Evolutionary conservation across 305 asterid species (phyloP).

Genomic region (Caryopteris hybrid): DNA sequence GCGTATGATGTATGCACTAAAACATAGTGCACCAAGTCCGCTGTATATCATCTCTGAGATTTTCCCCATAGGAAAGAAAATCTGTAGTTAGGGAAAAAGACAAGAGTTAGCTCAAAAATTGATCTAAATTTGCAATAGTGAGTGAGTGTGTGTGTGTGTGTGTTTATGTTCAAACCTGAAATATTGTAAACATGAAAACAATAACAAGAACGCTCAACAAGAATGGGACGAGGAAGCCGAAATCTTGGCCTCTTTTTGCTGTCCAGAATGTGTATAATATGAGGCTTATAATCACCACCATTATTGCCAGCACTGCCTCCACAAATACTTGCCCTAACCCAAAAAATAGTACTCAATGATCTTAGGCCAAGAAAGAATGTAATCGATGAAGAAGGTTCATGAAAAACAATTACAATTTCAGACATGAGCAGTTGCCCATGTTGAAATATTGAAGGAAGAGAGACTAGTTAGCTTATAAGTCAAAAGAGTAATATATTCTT

Average conservation of each 20-base stretch:
- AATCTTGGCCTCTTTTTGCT: constrained; percentile 58
- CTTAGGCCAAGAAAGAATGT: too few relatives aligned
- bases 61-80: constrained; percentile 31
- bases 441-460: too few relatives aligned
- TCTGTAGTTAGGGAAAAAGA: constrained; percentile 25
- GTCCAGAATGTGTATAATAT: constrained; percentile 74
- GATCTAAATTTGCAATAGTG: too few relatives aligned
- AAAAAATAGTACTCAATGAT: too few relatives aligned
- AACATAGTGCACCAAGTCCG: constrained; percentile 5
- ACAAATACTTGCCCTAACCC: constrained; percentile 41
- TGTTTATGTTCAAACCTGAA: constrained; percentile 35
- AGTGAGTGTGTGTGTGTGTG: too few relatives aligned
- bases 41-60: constrained; percentile 9
- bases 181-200: constrained; percentile 26
- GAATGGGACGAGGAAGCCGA: constrained; percentile 51
- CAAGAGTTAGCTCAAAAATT: too few relatives aligned
- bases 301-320: constrained; percentile 42
- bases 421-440: too few relatives aligned
- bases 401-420: too few relatives aligned
- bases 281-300: constrained; percentile 50
- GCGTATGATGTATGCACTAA: constrained; percentile 22
- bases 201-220: constrained; percentile 32
- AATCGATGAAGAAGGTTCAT: too few relatives aligned
- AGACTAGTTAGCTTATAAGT: too few relatives aligned
- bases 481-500: too few relatives aligned